These are phyloP conservation scores for Paramecium sonneborni DNA, from an alignment of 73 alveolate species.

Conservation along the genomic window DNA sequence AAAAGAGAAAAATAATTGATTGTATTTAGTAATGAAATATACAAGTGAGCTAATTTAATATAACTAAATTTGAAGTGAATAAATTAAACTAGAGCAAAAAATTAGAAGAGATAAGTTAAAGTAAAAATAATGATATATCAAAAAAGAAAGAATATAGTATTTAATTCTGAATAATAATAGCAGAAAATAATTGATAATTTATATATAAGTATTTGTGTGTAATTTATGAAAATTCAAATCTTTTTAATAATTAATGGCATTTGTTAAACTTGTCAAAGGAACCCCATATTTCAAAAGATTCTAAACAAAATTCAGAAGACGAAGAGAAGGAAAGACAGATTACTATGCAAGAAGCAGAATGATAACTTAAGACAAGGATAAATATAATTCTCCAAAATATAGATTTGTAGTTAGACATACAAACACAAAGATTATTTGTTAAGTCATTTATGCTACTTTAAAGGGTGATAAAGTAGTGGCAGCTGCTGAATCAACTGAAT, in stretches of 20 bases:
- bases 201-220: not conserved
- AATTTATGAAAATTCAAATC: slow-evolving; percentile 19
- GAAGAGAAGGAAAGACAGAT: slow-evolving; percentile 99
- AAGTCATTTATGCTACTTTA: slow-evolving; percentile 95
- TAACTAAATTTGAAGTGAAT: too few relatives aligned
- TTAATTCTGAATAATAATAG: not conserved
- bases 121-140: too few relatives aligned
- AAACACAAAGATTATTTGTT: slow-evolving; percentile 96
- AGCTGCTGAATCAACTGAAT: slow-evolving; percentile 97
- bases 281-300: slow-evolving; percentile 98
- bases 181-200: not conserved
- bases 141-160: not conserved
- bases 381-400: slow-evolving; percentile 99
- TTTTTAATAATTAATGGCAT: slow-evolving; percentile 86
- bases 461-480: slow-evolving; percentile 97
- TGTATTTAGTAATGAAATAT: too few relatives aligned
- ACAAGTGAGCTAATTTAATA: too few relatives aligned
- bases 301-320: slow-evolving; percentile 98
- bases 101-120: too few relatives aligned
- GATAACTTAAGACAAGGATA: slow-evolving; percentile 98
- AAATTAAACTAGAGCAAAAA: too few relatives aligned
- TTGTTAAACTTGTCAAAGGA: slow-evolving; percentile 97
- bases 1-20: too few relatives aligned
- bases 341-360: slow-evolving; percentile 98
- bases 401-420: slow-evolving; percentile 99